Conservation (phyloP, 2,329 filamentous ascomycete species). For the Parafenestella ontariensis region DNA sequence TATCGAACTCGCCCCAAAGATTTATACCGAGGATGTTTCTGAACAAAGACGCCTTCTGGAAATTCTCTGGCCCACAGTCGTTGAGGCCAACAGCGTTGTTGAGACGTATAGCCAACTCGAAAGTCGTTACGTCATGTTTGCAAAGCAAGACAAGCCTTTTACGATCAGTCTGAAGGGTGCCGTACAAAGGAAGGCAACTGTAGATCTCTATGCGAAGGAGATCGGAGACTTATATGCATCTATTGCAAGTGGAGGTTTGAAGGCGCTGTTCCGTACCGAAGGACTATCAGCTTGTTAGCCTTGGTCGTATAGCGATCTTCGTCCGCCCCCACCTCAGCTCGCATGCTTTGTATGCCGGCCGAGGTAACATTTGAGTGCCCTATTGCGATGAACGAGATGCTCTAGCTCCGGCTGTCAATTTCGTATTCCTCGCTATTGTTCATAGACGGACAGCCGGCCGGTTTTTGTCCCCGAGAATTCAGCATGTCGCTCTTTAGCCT, state of each 20-base stretch:
- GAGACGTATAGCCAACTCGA: slow-evolving; percentile 54
- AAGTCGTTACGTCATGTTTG: slow-evolving; percentile 53
- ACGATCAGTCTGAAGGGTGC: slow-evolving; percentile 56
- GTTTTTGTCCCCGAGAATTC: background rate
- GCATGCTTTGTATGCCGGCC: background rate
- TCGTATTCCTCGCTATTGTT: background rate
- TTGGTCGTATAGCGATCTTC: background rate
- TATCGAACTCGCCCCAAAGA: slow-evolving; percentile 35
- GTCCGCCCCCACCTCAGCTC: background rate
- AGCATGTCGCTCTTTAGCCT: background rate
- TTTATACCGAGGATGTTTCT: slow-evolving; percentile 20
- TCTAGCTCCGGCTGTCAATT: background rate
- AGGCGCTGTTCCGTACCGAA: slow-evolving; percentile 18
- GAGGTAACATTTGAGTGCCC: background rate
- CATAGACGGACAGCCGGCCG: background rate
- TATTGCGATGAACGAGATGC: too few species aligned
- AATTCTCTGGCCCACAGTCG: slow-evolving; percentile 53
- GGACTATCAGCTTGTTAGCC: background rate
- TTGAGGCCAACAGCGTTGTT: slow-evolving; percentile 53
- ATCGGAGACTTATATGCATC: slow-evolving; percentile 56
- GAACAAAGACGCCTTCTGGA: slow-evolving; percentile 45
- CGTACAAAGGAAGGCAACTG: slow-evolving; percentile 52
- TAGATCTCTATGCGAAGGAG: slow-evolving; percentile 53
- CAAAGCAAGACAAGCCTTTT: slow-evolving; percentile 55
- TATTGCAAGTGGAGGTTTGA: slow-evolving; percentile 10